These are phyloP conservation scores for Alternaria postmessia DNA, from an alignment of 2,329 filamentous ascomycete genomes.

Conservation along the genomic window DNA sequence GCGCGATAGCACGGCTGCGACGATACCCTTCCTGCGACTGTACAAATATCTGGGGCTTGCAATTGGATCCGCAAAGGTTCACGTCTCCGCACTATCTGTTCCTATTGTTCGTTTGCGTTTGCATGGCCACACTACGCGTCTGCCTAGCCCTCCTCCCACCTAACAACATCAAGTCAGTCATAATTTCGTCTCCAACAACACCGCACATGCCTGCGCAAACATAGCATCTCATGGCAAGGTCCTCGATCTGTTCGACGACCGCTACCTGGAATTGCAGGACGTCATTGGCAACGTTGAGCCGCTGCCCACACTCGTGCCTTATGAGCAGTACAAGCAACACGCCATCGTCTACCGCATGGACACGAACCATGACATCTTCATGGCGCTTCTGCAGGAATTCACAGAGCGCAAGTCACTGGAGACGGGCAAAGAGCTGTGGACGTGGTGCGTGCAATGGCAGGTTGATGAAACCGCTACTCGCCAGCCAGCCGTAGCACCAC, in stretches of 20 bases:
- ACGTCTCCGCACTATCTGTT: slow-evolving; percentile 12
- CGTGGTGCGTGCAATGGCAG: slow-evolving; percentile 45
- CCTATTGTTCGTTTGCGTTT: slow-evolving; percentile 15
- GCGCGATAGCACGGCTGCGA: slow-evolving; percentile 16
- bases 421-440: slow-evolving; percentile 40
- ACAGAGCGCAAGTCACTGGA: slow-evolving; percentile 31
- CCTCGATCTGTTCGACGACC: slow-evolving; percentile 42
- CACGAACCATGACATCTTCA: slow-evolving; percentile 32
- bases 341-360: slow-evolving; percentile 42
- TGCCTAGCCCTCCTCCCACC: slow-evolving; percentile 11
- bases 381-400: slow-evolving; percentile 41
- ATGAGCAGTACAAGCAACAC: slow-evolving; percentile 36
- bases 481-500: slow-evolving; percentile 6
- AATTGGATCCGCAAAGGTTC: slow-evolving; percentile 13
- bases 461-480: slow-evolving; percentile 19
- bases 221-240: slow-evolving; percentile 44
- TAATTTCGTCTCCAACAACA: background rate
- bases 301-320: slow-evolving; percentile 42
- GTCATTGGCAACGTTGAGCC: slow-evolving; percentile 41
- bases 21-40: slow-evolving; percentile 31
- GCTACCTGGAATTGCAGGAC: slow-evolving; percentile 43
- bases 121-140: slow-evolving; percentile 4
- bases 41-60: slow-evolving; percentile 8
- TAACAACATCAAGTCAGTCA: background rate
- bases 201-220: background rate